Evolutionary conservation across 2,329 filamentous ascomycete species (phyloP).

Genomic region (Byssothecium circinans): DNA sequence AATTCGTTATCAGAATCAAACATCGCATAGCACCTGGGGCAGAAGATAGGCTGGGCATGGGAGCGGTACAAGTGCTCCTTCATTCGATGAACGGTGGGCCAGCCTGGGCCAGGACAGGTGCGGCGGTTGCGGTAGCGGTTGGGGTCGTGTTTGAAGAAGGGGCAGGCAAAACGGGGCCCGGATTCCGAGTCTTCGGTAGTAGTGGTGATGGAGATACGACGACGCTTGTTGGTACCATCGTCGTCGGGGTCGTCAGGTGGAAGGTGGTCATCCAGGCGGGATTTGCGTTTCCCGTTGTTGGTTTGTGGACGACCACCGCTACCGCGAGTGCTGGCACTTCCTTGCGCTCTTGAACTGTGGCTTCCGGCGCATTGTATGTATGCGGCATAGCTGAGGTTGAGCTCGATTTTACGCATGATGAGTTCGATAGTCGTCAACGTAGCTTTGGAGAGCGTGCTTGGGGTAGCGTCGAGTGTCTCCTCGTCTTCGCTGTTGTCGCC

Average conservation of each 20-base stretch:
- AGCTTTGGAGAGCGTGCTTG: conserved; percentile 16
- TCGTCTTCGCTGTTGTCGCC: conserved; percentile 32
- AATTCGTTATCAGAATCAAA: conserved; percentile 40
- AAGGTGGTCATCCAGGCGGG: conserved; percentile 19
- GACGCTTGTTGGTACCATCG: conserved; percentile 27
- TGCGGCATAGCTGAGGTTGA: conserved; percentile 27
- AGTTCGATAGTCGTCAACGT: conserved; percentile 28
- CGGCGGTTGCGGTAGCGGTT: conserved; percentile 39
- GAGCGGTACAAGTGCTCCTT: conserved; percentile 49
- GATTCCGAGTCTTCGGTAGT: conserved; percentile 29
- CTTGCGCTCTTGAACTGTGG: conserved; percentile 13
- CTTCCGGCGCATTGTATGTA: conserved; percentile 25
- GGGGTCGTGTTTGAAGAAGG: conserved; percentile 47
- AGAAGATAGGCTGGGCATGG: conserved; percentile 43
- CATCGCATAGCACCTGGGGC: conserved; percentile 42
- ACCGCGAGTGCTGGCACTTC: conserved; percentile 1
- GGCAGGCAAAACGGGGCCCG: conserved; percentile 42
- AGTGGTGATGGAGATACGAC: conserved; percentile 26
- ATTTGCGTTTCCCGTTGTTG: conserved; percentile 26
- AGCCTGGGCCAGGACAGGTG: conserved; percentile 44
- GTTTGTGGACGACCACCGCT: conserved; percentile 15
- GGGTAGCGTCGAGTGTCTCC: background rate
- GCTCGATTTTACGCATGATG: conserved; percentile 32
- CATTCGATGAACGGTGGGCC: conserved; percentile 45
- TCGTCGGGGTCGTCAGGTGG: conserved; percentile 26